A percentile compares a stretch with the other conserved stretches of the same genome.
These are phyloP conservation scores for Trichoderma sp. DNA, from an alignment of 2,329 filamentous ascomycete species.

Conservation along the genomic window DNA sequence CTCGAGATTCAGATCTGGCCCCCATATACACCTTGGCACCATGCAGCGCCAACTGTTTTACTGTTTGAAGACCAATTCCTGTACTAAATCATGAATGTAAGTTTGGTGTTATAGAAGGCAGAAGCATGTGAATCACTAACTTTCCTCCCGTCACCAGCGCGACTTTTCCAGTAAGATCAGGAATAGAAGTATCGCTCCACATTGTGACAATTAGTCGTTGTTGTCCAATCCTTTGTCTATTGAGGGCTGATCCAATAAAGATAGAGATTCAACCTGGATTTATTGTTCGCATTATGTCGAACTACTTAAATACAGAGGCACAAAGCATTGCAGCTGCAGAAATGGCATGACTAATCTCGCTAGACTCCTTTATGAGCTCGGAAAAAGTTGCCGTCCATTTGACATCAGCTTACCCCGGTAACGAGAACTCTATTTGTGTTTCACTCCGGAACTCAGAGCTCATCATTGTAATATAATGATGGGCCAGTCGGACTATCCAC, in stretches of 20 bases:
- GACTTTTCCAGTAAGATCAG: background rate
- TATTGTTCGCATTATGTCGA: background rate
- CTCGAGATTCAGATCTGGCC: background rate
- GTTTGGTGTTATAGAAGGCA: background rate
- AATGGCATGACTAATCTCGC: background rate
- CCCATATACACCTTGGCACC: background rate
- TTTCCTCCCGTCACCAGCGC: background rate
- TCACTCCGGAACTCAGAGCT: background rate
- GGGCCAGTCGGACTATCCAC: background rate
- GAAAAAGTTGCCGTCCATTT: background rate
- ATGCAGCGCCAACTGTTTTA: background rate
- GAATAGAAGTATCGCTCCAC: background rate
- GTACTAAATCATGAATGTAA: background rate
- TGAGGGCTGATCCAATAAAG: background rate
- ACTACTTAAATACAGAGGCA: background rate
- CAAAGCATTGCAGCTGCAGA: background rate
- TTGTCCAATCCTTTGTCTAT: background rate
- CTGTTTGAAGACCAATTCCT: background rate
- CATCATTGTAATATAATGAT: background rate
- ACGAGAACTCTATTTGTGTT: background rate
- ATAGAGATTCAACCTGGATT: background rate
- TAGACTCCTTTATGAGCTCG: background rate
- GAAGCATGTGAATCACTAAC: background rate
- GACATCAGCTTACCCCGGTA: background rate
- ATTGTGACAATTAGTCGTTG: background rate